A percentile compares a stretch with the other conserved stretches of the same genome.
These are phyloP conservation scores for Globisporangium barbulae DNA, from an alignment of 352 stramenopile genomes.

Conservation along the genomic window DNA sequence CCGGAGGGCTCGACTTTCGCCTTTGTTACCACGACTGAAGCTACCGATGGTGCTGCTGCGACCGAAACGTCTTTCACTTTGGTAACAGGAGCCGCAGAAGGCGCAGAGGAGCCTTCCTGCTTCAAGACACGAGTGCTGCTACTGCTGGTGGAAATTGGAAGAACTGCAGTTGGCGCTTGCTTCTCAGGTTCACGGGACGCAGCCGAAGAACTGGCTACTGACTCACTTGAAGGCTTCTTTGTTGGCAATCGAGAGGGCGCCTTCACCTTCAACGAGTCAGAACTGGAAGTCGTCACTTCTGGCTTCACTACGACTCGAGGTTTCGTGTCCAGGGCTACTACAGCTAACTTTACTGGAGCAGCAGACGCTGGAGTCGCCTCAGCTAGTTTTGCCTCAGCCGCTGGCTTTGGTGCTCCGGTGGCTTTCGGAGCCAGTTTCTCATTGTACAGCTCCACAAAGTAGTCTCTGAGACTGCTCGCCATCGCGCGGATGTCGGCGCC, in stretches of 20 bases:
- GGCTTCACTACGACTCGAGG: not conserved
- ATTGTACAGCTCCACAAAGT: conserved; percentile 78
- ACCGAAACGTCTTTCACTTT: not conserved
- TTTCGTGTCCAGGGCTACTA: not conserved
- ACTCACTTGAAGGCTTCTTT: conserved; percentile 30
- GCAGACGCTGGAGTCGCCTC: not conserved
- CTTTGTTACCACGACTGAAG: not conserved
- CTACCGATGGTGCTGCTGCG: not conserved
- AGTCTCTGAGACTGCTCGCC: conserved; percentile 75
- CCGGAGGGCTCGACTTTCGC: not conserved
- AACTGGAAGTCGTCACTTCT: not conserved
- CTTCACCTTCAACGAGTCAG: conserved; percentile 2
- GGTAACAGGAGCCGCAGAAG: not conserved
- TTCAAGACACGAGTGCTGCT: conserved; percentile 5
- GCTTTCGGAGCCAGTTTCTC: conserved; percentile 45
- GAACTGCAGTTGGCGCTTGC: not conserved
- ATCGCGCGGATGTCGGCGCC: conserved; percentile 85
- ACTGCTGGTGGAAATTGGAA: not conserved
- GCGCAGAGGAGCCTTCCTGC: not conserved
- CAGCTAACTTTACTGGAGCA: conserved; percentile 1
- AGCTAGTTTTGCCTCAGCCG: not conserved
- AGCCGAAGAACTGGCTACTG: conserved; percentile 15
- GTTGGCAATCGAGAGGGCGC: conserved; percentile 11
- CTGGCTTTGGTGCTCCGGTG: conserved; percentile 16
- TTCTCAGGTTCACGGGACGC: not conserved